Conservation (phyloP, 192 early-diverging fungal species). For the Backusella liffmaniae region DNA sequence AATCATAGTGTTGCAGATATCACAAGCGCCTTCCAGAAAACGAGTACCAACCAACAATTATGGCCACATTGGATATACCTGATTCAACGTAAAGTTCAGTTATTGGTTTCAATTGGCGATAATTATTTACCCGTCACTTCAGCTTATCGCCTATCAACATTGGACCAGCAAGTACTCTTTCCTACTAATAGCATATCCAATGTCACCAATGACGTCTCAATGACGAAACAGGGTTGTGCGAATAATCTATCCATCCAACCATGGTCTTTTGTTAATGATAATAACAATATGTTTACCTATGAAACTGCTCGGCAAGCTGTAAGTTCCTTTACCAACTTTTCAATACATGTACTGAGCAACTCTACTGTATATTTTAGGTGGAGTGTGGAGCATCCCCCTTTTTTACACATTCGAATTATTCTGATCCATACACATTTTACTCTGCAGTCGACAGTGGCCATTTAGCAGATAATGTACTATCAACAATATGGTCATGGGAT, state of each 20-base stretch:
- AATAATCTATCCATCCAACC: neutral
- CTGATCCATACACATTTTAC: neutral
- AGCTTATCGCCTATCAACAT: neutral
- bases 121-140: neutral
- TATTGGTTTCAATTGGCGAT: constrained; percentile 26
- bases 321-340: neutral
- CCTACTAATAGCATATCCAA: neutral
- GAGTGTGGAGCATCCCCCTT: constrained; percentile 21
- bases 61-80: constrained; percentile 27
- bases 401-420: constrained; percentile 11
- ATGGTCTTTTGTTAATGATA: neutral
- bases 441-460: neutral
- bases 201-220: neutral
- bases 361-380: neutral
- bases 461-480: constrained; percentile 11
- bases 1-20: neutral
- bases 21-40: neutral
- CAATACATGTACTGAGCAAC: neutral
- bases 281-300: neutral
- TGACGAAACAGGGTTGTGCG: neutral
- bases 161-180: neutral
- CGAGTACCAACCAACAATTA: neutral
- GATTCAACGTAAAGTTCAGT: constrained; percentile 10
- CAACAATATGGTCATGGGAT: constrained; percentile 35
- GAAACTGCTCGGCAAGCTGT: neutral